Conservation (phyloP, 129 eudicot genomes). For the Arctium minus region DNA sequence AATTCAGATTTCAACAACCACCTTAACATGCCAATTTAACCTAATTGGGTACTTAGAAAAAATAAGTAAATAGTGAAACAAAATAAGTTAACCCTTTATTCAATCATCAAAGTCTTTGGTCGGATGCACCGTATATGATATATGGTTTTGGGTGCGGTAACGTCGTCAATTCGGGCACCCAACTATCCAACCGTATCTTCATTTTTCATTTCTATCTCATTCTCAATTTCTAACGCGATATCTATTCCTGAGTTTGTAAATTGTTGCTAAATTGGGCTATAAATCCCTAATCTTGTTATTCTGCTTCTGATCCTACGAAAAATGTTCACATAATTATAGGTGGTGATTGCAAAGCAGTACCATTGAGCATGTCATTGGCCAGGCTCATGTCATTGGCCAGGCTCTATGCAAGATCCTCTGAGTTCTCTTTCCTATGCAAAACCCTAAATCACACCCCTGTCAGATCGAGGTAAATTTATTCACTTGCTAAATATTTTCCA, state of each 20-base stretch:
- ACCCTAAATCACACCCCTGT: constrained; percentile 26
- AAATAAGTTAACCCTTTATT: too few relatives aligned
- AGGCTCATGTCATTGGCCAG: constrained; percentile 51
- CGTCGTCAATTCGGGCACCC: constrained; percentile 6
- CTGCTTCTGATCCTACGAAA: background rate
- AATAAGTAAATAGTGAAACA: too few relatives aligned
- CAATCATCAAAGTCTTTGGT: background rate
- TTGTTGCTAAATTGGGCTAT: background rate
- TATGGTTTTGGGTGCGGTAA: constrained; percentile 9
- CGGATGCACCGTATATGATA: background rate
- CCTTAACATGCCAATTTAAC: too few relatives aligned
- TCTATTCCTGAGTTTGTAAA: background rate
- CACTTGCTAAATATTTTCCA: background rate
- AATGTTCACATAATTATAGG: background rate
- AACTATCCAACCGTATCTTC: background rate
- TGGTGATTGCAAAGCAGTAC: background rate
- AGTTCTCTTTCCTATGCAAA: constrained; percentile 29
- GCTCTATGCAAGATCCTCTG: constrained; percentile 40
- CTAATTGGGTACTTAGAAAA: too few relatives aligned
- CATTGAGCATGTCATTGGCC: constrained; percentile 41
- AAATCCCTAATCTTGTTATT: background rate
- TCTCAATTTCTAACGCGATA: background rate
- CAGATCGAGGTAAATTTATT: constrained; percentile 35
- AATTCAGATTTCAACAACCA: too few relatives aligned
- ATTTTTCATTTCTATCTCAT: background rate